Base-by-base conservation (phyloP, 352 stramenopile species). In the Phytophthora meadii region DNA sequence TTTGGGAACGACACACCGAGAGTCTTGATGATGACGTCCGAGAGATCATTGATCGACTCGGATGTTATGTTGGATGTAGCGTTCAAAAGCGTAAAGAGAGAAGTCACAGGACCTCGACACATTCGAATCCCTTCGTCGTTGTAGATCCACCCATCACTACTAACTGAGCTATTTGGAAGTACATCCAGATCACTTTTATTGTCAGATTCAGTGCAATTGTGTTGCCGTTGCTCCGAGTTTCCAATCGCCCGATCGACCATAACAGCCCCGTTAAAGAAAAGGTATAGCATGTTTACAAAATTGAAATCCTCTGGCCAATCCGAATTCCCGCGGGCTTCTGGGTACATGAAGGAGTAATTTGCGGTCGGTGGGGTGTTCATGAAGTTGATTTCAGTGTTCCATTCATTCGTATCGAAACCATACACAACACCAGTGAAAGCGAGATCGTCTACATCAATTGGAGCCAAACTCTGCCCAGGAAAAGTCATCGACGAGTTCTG, bases 321-420 rank as follows among this genome's bases (percentile, higher is more conserved):
- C 6, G 36, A 8, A 22, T 53, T 66, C 5, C 42, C 65, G 25
- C 65, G 49, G 8, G 65, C 45, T 11, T 72, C 51, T 7, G 22
- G 9, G 50, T 60, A 68, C 14, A 34, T 61, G 53, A 65, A 42
- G n/a, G 52, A 51, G 44, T 69, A 72, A n/a, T 50, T 36, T 9
- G 54, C 51, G 9, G 69, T 41, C 14, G 41, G 41, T n/a, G 53
- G 41, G 0, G 44, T 59, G 41, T 68, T 58, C 36, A 54, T 64
- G 12, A 68, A 64, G 32, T 66, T 74, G 41, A 68, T 54, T 25
- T 87, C 78, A 7, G 65, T 61, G 54, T 87, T 84, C 78, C 78
- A 87, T 12, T 84, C 76, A n/a, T 73, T 65, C 4, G 72, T 63
- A 10, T 70, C 54, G 40, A 87, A 87, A n/a, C 78, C 78, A 45